Evolutionary conservation across 2,329 filamentous ascomycete genomes (phyloP), one percentile per base, ranked within the genome.

Genomic region (Curvularia spicifera): DNA sequence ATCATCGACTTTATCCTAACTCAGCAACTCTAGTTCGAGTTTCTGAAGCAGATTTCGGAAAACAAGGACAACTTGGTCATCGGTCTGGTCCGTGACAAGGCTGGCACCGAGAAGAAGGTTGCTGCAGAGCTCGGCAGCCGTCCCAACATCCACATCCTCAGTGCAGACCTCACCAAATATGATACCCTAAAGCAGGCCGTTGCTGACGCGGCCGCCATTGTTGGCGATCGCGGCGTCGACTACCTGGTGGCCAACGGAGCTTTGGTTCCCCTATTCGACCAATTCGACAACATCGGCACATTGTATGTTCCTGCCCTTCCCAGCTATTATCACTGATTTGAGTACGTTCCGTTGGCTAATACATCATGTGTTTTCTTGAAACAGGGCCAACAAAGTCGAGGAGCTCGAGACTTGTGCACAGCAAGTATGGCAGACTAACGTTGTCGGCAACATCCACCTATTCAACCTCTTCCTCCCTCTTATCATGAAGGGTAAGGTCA

Each of bases 181-280:
- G 60, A 70, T 15, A 75, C 70, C 26, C 71, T 80, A 45, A 70
- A 68, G 53, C 45, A 40, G 20, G 59, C 63, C 15, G 72, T 66
- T n/a, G 76, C 76, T 15, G 77, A 76, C 18, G 62, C 67, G 2
- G 61, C 74, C 12, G 53, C 64, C n/a, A 65, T 80, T 54, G 78
- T 76, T 5, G 71, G 66, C 22, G 77, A 66, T 10, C 39, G 48
- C 15, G 71, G 61, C 24, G 70, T 81, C 20, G 79, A 81, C 64
- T 73, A 78, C 45, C 64, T 82, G 15, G 77, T 81, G 57, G 73
- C 78, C 50, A 81, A 79, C 53, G 77, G 75, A 31, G 76, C 71
- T 43, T 68, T 73, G 18, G 55, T 77, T 1, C 15, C 49, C 20
- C 12, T n/a, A 1, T 31, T 37, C 18, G 51, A 43, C 22, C 29